phyloP scores from a whole-genome alignment of 2,329 filamentous ascomycete genomes.

The Colletotrichum lindemuthianum region DNA sequence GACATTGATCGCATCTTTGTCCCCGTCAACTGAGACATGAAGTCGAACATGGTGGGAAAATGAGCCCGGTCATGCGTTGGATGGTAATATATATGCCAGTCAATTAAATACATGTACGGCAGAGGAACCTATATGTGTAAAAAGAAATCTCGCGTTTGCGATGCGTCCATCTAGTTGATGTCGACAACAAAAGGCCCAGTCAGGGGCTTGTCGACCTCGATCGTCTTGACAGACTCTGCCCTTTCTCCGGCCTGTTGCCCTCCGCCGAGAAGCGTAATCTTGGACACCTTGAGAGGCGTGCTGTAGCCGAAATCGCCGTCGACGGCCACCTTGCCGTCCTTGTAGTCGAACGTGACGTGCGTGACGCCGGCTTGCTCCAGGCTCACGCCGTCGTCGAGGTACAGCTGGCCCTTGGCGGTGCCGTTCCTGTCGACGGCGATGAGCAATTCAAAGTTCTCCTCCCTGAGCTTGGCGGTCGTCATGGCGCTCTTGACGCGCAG shows the following conservation, averaged over 20 bases:
- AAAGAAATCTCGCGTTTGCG: background rate
- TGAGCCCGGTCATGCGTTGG: background rate
- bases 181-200: slow-evolving; percentile 35
- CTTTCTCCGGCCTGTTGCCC: slow-evolving; percentile 20
- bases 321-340: slow-evolving; percentile 59
- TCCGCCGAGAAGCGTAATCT: slow-evolving; percentile 57
- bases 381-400: slow-evolving; percentile 79
- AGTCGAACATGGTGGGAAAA: background rate
- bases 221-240: slow-evolving; percentile 30
- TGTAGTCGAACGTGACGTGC: slow-evolving; percentile 69
- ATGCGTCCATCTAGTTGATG: slow-evolving; percentile 4
- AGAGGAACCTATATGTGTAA: background rate
- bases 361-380: slow-evolving; percentile 67
- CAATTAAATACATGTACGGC: no score
- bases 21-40: slow-evolving; percentile 44
- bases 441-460: slow-evolving; percentile 75
- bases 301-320: slow-evolving; percentile 65
- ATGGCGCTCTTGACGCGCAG: slow-evolving; percentile 64
- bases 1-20: slow-evolving; percentile 66
- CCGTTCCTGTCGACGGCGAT: slow-evolving; percentile 73
- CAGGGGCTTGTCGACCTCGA: slow-evolving; percentile 39
- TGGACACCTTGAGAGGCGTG: slow-evolving; percentile 54
- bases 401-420: slow-evolving; percentile 73
- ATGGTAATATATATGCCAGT: no score
- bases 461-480: slow-evolving; percentile 71